Evolutionary conservation across 2,329 filamentous ascomycete species (phyloP), one percentile per base, ranked within the genome.

Genomic region (Reticulascus tulasneorum): DNA sequence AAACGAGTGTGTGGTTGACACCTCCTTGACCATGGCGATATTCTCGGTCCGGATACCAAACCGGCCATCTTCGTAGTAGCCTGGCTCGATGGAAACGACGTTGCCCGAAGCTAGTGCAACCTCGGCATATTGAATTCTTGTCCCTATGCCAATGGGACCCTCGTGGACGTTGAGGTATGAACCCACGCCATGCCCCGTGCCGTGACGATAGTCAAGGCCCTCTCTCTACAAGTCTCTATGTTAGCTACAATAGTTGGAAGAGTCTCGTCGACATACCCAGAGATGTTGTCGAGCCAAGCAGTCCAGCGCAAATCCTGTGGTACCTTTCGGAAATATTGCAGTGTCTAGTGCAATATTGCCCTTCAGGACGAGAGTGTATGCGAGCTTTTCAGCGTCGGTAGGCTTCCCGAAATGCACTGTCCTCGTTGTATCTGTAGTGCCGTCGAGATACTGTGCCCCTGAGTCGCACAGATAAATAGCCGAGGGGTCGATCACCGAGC

Each of bases 1-100:
- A 55, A 97, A 97, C 23, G 82, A 79, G 62, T 94, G 77, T 44
- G 82, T 82, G 5, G 91, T 95, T 62, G 90, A 72, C n/a, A 85
- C 83, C 58, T 96, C 89, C 47, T 78, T 84, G 20, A 94, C 88
- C 71, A 97, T 84, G 47, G 94, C 79, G 52, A 98, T 81, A 59
- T 98, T 98, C 64, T 98, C 93, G 53, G 96, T 96, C 13, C 93
- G 84, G 48, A 98, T 93, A 13, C 93, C 93, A 54, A 94, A 98
- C 24, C 81, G 80, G 30, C 89, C 91, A 52, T 98, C 93, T 60
- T 97, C 90, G 59, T 98, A 98, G 66, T 90, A 98, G 20, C 93
- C 93, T 2, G 93, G 93, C 62, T 98, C 89, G 53, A 96, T 89
- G 2, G 91, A 97, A 35, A 97, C 79, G 25, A 98, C 91, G 52